A percentile compares a stretch with the other conserved stretches of the same genome.
Conservation (phyloP, 192 early-diverging fungal species). For the Hyaloraphidium curvatum region DNA sequence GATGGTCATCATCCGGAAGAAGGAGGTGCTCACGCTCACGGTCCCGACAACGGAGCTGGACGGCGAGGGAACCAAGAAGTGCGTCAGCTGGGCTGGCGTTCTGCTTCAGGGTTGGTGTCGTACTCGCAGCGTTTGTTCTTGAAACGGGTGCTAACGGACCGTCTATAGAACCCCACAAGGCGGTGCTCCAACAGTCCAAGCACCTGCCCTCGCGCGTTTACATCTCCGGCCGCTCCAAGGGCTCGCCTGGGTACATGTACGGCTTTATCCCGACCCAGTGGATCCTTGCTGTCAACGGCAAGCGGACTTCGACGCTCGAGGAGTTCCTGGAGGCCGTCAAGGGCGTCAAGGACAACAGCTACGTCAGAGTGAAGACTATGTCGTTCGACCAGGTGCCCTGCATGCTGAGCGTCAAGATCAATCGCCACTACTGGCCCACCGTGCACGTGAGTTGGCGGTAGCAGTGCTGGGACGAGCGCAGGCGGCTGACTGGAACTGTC, state of each 20-base stretch:
- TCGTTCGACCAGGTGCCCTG: slow-evolving; percentile 57
- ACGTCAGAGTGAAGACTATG: slow-evolving; percentile 52
- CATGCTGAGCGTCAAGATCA: slow-evolving; percentile 51
- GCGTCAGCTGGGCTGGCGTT: slow-evolving; percentile 1
- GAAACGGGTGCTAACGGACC: too few species aligned
- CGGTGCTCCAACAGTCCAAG: slow-evolving; percentile 21
- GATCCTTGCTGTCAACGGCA: slow-evolving; percentile 23
- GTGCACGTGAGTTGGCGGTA: too few species aligned
- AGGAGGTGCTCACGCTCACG: slow-evolving; percentile 35
- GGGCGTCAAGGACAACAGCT: slow-evolving; percentile 32
- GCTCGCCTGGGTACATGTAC: slow-evolving; percentile 22
- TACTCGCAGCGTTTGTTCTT: too few species aligned
- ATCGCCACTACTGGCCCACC: slow-evolving; percentile 52
- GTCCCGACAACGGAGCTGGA: slow-evolving; percentile 16
- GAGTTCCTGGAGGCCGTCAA: neutral
- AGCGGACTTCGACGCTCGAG: slow-evolving; percentile 1
- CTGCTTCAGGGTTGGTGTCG: slow-evolving; percentile 1
- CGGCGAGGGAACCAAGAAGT: slow-evolving; percentile 7
- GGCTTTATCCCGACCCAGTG: slow-evolving; percentile 22
- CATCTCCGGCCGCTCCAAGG: slow-evolving; percentile 19
- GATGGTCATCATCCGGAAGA: slow-evolving; percentile 43
- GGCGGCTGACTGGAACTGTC: too few species aligned
- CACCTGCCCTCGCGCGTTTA: slow-evolving; percentile 21
- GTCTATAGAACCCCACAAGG: slow-evolving; percentile 30
- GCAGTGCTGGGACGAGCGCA: too few species aligned